Base-by-base conservation (phyloP, 2,329 filamentous ascomycete species). In the Nectriaceae sp. region DNA sequence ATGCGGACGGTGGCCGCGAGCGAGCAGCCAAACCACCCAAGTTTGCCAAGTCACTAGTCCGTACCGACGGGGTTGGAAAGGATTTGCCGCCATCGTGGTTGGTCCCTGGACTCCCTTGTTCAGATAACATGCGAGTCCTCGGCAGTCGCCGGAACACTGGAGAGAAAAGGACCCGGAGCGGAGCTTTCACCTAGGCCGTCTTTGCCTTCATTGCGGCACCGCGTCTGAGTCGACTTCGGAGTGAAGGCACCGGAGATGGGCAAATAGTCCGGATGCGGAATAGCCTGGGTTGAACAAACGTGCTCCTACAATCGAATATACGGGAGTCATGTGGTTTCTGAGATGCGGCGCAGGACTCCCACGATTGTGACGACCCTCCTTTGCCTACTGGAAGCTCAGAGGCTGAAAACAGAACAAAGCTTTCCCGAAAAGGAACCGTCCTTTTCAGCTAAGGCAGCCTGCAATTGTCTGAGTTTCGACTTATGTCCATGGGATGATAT, bases 1-100 rank as follows among this genome's bases (percentile, higher is more conserved):
- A n/a, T 61, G 58, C 60, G 59, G 58, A 54, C 57, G 56, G 60
- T 62, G 60, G 59, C 47, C 57, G 49, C 41, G 52, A 54, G 47
- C n/a, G 42, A 62, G 48, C 55, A 54, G 54, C 53, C 49, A 57
- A 47, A 53, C 50, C 59, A 15, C 26, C 26, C n/a, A 29, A 29
- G 6, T 6, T 15, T n/a, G 33, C 26, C 59, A 61, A 58, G 56
- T 61, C 56, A 53, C 57, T 61, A 61, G 59, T 49, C 59, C 44
- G 24, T 19, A 18, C 10, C 37, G 37, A 39, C 37, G 19, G 8
- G 37, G 37, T 21, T 39, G 19, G 19, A 5, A 39, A 11, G 18
- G 18, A 18, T 11, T 22, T 44, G 40, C 44, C 39, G 33, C 21
- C 20, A 21, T 21, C n/a, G 24, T 57, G 20, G 46, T 45, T 42